Percentiles rank a stretch among this genome's conserved stretches.
Evolutionary conservation across 2,329 filamentous ascomycete species (phyloP).

Genomic region (Talaromyces sp.): DNA sequence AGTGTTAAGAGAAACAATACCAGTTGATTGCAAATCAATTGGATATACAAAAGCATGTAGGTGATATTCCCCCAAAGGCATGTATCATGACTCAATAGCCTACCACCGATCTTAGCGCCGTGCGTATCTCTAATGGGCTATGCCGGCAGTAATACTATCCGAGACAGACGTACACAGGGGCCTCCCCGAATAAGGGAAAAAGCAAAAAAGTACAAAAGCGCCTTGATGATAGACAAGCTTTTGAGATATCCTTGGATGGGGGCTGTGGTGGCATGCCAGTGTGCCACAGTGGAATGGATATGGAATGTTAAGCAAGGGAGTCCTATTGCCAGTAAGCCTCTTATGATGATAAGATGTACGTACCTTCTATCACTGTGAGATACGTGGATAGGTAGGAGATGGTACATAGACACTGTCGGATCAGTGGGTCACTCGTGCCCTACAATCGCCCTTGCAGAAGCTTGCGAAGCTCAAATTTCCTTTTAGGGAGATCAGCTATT

Average conservation of each 20-base stretch:
- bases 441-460: slow-evolving; percentile 13
- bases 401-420: background rate
- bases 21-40: background rate
- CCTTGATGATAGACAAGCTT: slow-evolving; percentile 7
- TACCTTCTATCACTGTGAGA: background rate
- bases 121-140: background rate
- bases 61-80: background rate
- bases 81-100: background rate
- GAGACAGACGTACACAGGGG: background rate
- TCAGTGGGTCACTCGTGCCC: background rate
- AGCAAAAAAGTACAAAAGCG: background rate
- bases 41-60: background rate
- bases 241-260: background rate
- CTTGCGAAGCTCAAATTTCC: slow-evolving; percentile 13
- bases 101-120: background rate
- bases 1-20: background rate
- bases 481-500: slow-evolving; percentile 2
- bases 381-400: background rate
- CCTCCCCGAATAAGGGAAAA: background rate
- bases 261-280: slow-evolving; percentile 1
- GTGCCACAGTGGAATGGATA: slow-evolving; percentile 11
- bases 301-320: slow-evolving; percentile 20
- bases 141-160: background rate
- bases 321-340: background rate
- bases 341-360: background rate